Evolutionary conservation across 352 stramenopile species (phyloP), one percentile per base, ranked within the genome.

Genomic region (Thalassiosira sp.): DNA sequence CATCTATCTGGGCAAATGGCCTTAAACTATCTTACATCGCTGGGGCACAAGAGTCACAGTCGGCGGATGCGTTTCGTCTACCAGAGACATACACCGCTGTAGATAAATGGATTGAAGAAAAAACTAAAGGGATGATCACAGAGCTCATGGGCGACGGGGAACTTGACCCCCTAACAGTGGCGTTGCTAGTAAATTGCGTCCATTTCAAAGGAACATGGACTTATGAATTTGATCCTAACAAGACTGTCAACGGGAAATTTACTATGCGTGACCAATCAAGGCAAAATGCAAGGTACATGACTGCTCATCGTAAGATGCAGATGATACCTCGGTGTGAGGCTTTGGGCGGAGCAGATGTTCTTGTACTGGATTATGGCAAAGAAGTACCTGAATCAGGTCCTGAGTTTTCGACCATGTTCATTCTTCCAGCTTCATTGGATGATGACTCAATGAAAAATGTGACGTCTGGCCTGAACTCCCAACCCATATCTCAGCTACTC

Each of bases 161-260:
- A 0, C 27, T 75, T 15, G 40, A 79, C 53, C 45, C 42, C 3
- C 24, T 64, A 18, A 76, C 45, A 8, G 22, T 24, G 40, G 75
- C 60, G 15, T 33, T 84, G 8, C 33, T 84, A n/a, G 48, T 84
- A 13, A 64, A 81, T 54, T 54, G 52, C 24, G 58, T 84, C 0
- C 58, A 79, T 31, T 84, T 84, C 45, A 80, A 77, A 67, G 75
- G 75, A 1, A 62, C 13, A 33, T 84, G 75, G 75, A 59, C 53
- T 15, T 48, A 79, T 27, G 31, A 66, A 24, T 84, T 84, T 56
- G 31, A 65, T 45, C 10, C 56, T 5, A 35, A 49, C 10, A 18
- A 63, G 13, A 81, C 46, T n/a, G n/a, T 63, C 48, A 42, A 60
- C 6, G 57, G 28, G 15, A 45, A 13, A n/a, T 80, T 80, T 40